Conservation (phyloP, 2,329 filamentous ascomycete genomes). For the Beauveria varroae region DNA sequence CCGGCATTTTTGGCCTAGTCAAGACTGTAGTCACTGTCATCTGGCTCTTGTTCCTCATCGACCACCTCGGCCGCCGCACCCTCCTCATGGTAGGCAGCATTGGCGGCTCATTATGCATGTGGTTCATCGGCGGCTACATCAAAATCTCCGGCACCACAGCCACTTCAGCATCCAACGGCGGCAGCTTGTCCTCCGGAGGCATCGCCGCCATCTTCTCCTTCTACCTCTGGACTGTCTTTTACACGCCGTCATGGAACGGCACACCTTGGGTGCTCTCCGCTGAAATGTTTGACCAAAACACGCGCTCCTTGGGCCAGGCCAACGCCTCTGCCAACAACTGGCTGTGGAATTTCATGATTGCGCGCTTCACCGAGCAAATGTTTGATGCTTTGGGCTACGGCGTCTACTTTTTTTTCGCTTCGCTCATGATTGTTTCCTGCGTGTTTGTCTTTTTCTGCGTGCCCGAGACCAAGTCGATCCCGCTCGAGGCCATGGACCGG, state of each 20-base stretch:
- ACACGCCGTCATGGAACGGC: slow-evolving; percentile 65
- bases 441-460: slow-evolving; percentile 55
- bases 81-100: slow-evolving; percentile 56
- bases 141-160: slow-evolving; percentile 42
- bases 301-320: slow-evolving; percentile 58
- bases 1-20: slow-evolving; percentile 70
- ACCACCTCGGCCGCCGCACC: slow-evolving; percentile 45
- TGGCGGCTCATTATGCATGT: slow-evolving; percentile 59
- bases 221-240: slow-evolving; percentile 54
- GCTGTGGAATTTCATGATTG: slow-evolving; percentile 65
- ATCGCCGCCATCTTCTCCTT: slow-evolving; percentile 62
- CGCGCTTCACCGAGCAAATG: slow-evolving; percentile 61
- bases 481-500: slow-evolving; percentile 57
- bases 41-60: slow-evolving; percentile 63
- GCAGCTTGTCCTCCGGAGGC: slow-evolving; percentile 36
- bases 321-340: slow-evolving; percentile 66
- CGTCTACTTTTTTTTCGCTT: slow-evolving; percentile 63
- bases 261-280: slow-evolving; percentile 70
- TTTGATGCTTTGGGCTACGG: slow-evolving; percentile 51
- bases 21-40: slow-evolving; percentile 62
- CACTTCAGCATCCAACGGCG: slow-evolving; percentile 22
- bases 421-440: slow-evolving; percentile 50
- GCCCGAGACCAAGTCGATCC: slow-evolving; percentile 59
- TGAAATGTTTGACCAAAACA: slow-evolving; percentile 67
- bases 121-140: slow-evolving; percentile 42